Evolutionary conservation across 805 yeast species (phyloP).

Genomic region (Sporopachydermia lactativora): DNA sequence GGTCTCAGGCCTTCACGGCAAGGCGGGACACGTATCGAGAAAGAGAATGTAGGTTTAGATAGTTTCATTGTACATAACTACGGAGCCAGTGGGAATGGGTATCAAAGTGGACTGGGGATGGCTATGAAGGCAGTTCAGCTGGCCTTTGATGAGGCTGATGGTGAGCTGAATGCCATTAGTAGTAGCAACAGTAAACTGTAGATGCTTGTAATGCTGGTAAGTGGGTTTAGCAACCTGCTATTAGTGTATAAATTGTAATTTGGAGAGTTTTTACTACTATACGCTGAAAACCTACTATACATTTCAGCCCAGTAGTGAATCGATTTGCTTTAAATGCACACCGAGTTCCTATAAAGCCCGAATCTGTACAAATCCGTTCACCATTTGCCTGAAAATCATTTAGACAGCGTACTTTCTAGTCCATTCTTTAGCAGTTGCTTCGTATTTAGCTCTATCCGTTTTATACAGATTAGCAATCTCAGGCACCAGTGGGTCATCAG

Average conservation of each 20-base stretch:
- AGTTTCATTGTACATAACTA: slow-evolving; percentile 49
- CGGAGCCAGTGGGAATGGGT: slow-evolving; percentile 57
- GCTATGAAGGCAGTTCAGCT: slow-evolving; percentile 30
- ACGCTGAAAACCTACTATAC: no score
- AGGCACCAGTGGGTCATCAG: slow-evolving; percentile 97
- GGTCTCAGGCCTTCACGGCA: slow-evolving; percentile 67
- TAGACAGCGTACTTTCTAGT: slow-evolving; percentile 95
- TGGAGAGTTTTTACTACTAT: no score
- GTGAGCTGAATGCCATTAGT: no score
- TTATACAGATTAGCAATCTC: slow-evolving; percentile 95
- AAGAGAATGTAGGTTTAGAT: slow-evolving; percentile 29
- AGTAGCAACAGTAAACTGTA: no score
- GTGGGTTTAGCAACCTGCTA: no score
- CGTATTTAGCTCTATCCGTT: slow-evolving; percentile 86
- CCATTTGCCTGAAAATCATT: no score
- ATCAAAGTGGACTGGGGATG: slow-evolving; percentile 55
- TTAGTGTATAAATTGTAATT: no score
- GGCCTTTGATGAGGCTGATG: neutral
- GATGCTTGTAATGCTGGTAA: no score
- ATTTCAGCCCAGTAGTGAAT: no score
- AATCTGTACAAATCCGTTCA: no score
- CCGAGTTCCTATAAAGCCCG: no score
- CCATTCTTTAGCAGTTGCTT: slow-evolving; percentile 97
- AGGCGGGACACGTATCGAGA: slow-evolving; percentile 64
- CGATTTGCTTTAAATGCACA: no score